These are phyloP conservation scores for Candida pseudoviswanathii DNA, from an alignment of 1,139 yeast genomes.

Conservation along the genomic window DNA sequence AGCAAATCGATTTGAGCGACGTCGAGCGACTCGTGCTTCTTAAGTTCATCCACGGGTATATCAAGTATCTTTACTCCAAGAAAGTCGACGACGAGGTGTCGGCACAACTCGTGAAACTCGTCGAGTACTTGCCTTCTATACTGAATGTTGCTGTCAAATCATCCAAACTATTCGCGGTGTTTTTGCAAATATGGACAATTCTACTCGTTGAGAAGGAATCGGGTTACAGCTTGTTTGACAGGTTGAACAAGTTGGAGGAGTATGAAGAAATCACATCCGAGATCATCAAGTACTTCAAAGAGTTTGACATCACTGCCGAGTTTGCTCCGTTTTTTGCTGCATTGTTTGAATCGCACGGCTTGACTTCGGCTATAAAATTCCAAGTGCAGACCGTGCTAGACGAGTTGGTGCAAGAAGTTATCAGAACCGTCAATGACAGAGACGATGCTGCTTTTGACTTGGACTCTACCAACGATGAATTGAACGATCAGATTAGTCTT, in stretches of 20 bases:
- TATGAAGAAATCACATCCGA: slow-evolving; percentile 29
- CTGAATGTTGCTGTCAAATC: slow-evolving; percentile 25
- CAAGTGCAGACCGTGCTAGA: slow-evolving; percentile 28
- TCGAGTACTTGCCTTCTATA: slow-evolving; percentile 26
- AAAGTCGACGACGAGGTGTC: slow-evolving; percentile 19
- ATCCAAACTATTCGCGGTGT: slow-evolving; percentile 21
- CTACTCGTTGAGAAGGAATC: slow-evolving; percentile 21
- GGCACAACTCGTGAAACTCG: slow-evolving; percentile 23
- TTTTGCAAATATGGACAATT: slow-evolving; percentile 34
- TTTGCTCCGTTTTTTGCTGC: slow-evolving; percentile 22
- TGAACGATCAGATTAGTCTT: slow-evolving; percentile 19
- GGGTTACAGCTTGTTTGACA: slow-evolving; percentile 23
- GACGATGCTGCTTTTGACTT: slow-evolving; percentile 4
- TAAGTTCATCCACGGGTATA: slow-evolving; percentile 30
- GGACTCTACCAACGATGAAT: slow-evolving; percentile 4
- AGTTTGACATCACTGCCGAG: slow-evolving; percentile 17
- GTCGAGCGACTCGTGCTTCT: slow-evolving; percentile 24
- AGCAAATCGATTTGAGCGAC: slow-evolving; percentile 24
- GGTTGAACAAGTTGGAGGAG: slow-evolving; percentile 25
- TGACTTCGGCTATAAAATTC: slow-evolving; percentile 27
- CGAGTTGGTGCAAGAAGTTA: slow-evolving; percentile 18
- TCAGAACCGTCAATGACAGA: slow-evolving; percentile 7
- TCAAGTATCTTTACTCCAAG: slow-evolving; percentile 20
- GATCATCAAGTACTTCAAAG: slow-evolving; percentile 29
- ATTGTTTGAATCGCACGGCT: slow-evolving; percentile 13